phyloP scores from a whole-genome alignment of 1,284 basidiomycete genomes.

The Bjerkandera adusta region DNA sequence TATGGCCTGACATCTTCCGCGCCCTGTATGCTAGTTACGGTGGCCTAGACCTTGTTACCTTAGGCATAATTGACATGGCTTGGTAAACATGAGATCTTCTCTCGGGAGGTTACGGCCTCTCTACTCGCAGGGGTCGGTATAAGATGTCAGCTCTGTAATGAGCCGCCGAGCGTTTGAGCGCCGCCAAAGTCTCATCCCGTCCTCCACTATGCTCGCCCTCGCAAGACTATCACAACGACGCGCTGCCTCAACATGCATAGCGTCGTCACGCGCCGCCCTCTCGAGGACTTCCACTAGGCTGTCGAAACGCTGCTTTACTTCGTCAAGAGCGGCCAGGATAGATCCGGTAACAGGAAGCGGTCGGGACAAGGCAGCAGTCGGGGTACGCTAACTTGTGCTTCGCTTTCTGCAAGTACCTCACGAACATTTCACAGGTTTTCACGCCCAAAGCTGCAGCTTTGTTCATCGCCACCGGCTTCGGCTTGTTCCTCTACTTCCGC shows the following conservation, averaged over 20 bases:
- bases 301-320: background rate
- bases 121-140: too few relatives aligned
- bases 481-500: constrained; percentile 87
- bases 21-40: too few relatives aligned
- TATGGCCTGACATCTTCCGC: constrained; percentile 37
- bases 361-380: constrained; percentile 40
- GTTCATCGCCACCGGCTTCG: constrained; percentile 81
- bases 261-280: too few relatives aligned
- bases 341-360: constrained; percentile 19
- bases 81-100: too few relatives aligned
- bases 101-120: too few relatives aligned
- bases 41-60: too few relatives aligned
- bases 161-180: too few relatives aligned
- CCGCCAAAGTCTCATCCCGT: too few relatives aligned
- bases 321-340: background rate
- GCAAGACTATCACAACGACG: constrained; percentile 7
- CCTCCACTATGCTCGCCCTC: constrained; percentile 8
- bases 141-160: too few relatives aligned
- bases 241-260: background rate
- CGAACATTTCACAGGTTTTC: constrained; percentile 62
- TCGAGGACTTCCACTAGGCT: too few relatives aligned
- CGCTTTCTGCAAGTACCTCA: background rate
- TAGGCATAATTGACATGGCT: too few relatives aligned
- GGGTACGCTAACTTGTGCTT: constrained; percentile 32
- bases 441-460: constrained; percentile 81